Conservation (phyloP, 169 alveolate species). For the Cryptosporidium tyzzeri region DNA sequence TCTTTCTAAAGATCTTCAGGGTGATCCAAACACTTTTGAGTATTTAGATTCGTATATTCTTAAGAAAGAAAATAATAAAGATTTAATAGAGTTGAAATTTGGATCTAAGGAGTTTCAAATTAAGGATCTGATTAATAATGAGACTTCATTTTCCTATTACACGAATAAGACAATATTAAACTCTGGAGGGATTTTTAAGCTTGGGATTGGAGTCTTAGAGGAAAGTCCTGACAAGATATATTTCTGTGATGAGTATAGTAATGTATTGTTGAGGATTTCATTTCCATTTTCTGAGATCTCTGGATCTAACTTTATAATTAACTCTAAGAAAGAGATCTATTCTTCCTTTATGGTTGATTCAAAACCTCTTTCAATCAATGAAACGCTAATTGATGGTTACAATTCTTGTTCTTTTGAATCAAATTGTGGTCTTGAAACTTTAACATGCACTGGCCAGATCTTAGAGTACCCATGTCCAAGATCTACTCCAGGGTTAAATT, state of each 20-base stretch:
- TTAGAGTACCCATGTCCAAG: constrained; percentile 43
- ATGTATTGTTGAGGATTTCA: neutral
- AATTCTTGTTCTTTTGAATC: constrained; percentile 53
- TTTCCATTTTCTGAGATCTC: neutral
- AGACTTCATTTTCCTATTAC: neutral
- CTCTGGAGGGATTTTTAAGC: neutral
- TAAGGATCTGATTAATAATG: neutral
- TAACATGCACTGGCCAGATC: constrained; percentile 35
- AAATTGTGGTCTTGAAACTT: constrained; percentile 22
- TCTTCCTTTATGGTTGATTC: constrained; percentile 43
- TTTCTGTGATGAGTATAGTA: neutral
- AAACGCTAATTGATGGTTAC: constrained; percentile 21
- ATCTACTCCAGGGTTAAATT: constrained; percentile 39
- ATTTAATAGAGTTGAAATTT: neutral
- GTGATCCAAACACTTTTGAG: neutral
- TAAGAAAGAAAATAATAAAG: neutral
- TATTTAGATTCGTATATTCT: constrained; percentile 19
- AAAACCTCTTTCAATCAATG: neutral
- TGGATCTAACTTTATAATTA: neutral
- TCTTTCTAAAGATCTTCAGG: neutral
- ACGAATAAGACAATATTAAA: constrained; percentile 16
- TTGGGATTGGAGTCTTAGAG: constrained; percentile 14
- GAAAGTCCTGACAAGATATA: neutral
- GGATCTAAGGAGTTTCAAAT: neutral
- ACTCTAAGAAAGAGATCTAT: constrained; percentile 21